Evolutionary conservation across 257 asterid species (phyloP).

Genomic region (Coffea canephora): DNA sequence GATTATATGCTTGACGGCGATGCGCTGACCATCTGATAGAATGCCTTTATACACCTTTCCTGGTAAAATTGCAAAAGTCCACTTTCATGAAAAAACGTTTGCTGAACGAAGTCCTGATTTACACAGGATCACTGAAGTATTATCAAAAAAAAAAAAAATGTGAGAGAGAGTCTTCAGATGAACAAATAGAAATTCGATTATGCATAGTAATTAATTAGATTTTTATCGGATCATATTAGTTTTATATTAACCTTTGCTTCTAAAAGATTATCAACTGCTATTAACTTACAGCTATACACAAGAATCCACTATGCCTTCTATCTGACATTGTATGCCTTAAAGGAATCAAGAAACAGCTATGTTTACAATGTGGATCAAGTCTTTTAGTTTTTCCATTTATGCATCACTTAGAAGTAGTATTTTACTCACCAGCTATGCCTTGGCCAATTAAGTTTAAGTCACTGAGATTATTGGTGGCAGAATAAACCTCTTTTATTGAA

Average conservation of each 20-base stretch:
- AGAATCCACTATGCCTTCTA: background rate
- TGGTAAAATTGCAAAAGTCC: constrained; percentile 20
- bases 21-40: constrained; percentile 40
- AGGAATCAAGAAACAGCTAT: background rate
- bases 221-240: no score
- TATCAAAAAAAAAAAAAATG: no score
- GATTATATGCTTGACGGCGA: constrained; percentile 73
- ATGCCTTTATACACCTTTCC: constrained; percentile 77
- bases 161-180: background rate
- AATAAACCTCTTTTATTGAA: constrained; percentile 45
- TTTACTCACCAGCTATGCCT: constrained; percentile 67
- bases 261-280: background rate
- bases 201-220: no score
- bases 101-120: no score
- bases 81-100: background rate
- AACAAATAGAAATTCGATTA: no score
- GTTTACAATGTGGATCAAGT: background rate
- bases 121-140: no score
- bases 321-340: background rate
- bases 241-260: background rate
- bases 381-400: background rate
- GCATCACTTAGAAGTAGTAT: background rate
- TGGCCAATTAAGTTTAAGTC: constrained; percentile 74
- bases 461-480: constrained; percentile 58
- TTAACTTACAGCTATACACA: background rate